Conservation (phyloP, 2,329 filamentous ascomycete genomes). For the Atkinsonella texensis region DNA sequence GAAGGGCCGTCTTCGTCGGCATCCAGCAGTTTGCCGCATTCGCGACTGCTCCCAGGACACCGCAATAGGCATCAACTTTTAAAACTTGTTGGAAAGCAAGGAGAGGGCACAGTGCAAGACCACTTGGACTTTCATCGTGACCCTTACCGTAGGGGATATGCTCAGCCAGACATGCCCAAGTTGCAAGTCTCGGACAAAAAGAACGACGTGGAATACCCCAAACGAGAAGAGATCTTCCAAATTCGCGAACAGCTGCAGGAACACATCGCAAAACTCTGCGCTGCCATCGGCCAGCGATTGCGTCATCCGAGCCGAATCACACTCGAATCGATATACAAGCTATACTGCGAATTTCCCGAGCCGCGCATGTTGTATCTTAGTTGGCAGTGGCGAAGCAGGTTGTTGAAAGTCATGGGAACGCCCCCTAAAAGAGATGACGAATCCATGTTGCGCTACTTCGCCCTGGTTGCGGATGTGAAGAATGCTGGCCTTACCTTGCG, state of each 20-base stretch:
- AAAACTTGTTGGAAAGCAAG: constrained; percentile 38
- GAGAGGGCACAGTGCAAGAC: constrained; percentile 36
- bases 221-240: constrained; percentile 25
- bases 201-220: constrained; percentile 37
- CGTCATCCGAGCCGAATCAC: constrained; percentile 28
- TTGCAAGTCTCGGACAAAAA: constrained; percentile 37
- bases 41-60: constrained; percentile 1
- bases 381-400: constrained; percentile 41
- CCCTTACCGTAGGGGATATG: constrained; percentile 42
- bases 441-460: constrained; percentile 72
- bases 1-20: constrained; percentile 9
- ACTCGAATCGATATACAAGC: constrained; percentile 33
- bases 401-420: constrained; percentile 58
- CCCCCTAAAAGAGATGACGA: constrained; percentile 42
- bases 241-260: constrained; percentile 23
- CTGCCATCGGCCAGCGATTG: constrained; percentile 28
- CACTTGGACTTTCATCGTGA: constrained; percentile 40
- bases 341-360: constrained; percentile 39
- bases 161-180: constrained; percentile 34
- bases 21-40: neutral
- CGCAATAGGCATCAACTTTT: constrained; percentile 34
- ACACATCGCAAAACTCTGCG: constrained; percentile 27
- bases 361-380: constrained; percentile 39
- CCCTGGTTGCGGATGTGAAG: constrained; percentile 73
- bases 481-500: constrained; percentile 57